Evolutionary conservation across 176 grass and related monocot genomes (phyloP).

Genomic region (Saccharum officinarum): DNA sequence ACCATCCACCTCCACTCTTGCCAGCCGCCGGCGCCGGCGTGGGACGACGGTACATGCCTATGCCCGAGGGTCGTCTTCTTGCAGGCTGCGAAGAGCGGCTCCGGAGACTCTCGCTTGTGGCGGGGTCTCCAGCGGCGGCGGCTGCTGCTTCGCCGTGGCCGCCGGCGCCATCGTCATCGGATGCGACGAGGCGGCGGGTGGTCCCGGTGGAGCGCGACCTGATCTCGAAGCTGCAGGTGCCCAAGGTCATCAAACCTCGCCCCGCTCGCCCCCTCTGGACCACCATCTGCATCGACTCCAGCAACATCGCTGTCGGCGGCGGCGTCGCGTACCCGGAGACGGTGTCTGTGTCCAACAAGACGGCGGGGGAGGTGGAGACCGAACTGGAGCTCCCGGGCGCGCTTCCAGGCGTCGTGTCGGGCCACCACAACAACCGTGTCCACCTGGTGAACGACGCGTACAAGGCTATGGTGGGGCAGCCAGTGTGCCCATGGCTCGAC

Average conservation of each 20-base stretch:
- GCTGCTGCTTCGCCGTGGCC: no score
- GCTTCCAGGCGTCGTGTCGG: slow-evolving; percentile 16
- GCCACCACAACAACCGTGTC: not conserved
- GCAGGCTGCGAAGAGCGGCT: not conserved
- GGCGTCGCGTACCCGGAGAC: not conserved
- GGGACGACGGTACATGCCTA: not conserved
- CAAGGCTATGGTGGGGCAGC: slow-evolving; percentile 7
- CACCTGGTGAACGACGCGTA: slow-evolving; percentile 12
- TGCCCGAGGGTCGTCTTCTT: not conserved
- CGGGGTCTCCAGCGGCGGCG: not conserved
- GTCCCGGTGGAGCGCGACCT: not conserved
- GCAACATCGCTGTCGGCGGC: not conserved
- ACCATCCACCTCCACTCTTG: not conserved
- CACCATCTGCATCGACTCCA: slow-evolving; percentile 30
- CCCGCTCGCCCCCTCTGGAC: not conserved
- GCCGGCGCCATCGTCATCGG: not conserved
- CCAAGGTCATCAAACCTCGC: slow-evolving; percentile 10
- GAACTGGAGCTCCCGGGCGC: not conserved
- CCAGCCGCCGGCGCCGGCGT: not conserved
- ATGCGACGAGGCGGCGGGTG: not conserved
- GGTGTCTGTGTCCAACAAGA: not conserved
- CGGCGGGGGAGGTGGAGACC: not conserved
- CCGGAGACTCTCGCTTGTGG: not conserved
- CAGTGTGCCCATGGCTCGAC: slow-evolving; percentile 30
- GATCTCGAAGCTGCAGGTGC: slow-evolving; percentile 1